Base-by-base conservation (phyloP, 306 rosid genomes). In the Trichosanthes cucumerina region DNA sequence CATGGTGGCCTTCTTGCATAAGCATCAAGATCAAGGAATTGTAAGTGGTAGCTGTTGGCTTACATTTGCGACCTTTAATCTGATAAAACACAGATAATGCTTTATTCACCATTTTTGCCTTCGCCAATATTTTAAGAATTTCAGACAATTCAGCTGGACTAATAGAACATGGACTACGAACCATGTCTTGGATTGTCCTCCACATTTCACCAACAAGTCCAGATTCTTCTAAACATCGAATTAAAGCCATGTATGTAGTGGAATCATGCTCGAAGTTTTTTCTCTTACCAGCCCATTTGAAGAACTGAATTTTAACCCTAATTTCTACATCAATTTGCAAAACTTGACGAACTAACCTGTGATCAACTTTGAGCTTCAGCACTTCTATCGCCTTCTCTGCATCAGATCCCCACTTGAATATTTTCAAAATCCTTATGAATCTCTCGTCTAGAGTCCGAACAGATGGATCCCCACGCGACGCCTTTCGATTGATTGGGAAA, bases 321-420 rank as follows among this genome's bases (percentile, higher is more conserved):
- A 87, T 85, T 80, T 94, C 98, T 38, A 94, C 89, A 83, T 92
- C 95, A 50, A 94, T 88, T 79, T 87, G 88, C 53, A 94, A 76
- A 84, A 94, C 90, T 81, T 90, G 86, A 0, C 90, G 91, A 80
- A 95, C 95, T 86, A 95, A 82, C 49, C 96, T 90, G 79, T 90
- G 84, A 80, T 92, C 96, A 6, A 95, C 90, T 83, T 87, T 90
- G 82, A 95, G 80, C 86, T 89, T 92, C 33, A 95, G 81, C 72
- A 95, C 96, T 86, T 95, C 96, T 84, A 92, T 70, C 4, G 98
- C 98, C 88, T 89, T 94, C 81, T 95, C 98, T 24, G 97, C 96
- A 84, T 92, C 96, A 64, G 95, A 85, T 4, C 98, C 98, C 98
- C 97, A 95, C 80, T 92, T 95, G 79, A 95, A 95, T 74, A 95